phyloP scores from a whole-genome alignment of 2,329 filamentous ascomycete genomes.

The Colletotrichum cuscutae region DNA sequence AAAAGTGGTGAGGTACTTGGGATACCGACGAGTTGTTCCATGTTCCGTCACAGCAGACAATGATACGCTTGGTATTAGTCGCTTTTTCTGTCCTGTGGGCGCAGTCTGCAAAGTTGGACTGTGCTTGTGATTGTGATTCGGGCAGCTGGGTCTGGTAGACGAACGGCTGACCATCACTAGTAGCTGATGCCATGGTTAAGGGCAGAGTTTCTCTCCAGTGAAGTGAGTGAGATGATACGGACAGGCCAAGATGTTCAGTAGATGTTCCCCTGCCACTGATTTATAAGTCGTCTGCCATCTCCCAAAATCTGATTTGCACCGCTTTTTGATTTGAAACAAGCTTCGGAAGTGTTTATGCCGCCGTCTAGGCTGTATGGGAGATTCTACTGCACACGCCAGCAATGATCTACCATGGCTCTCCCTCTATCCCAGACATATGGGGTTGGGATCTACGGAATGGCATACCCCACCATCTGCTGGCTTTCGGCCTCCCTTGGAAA shows the following conservation, averaged over 20 bases:
- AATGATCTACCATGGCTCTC: background rate
- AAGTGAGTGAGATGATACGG: no score
- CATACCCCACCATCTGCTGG: background rate
- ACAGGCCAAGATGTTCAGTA: no score
- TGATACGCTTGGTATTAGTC: slow-evolving; percentile 37
- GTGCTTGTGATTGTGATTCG: background rate
- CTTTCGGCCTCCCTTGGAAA: no score
- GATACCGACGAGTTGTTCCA: slow-evolving; percentile 42
- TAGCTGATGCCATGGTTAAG: background rate
- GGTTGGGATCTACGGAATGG: background rate
- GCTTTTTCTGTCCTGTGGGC: slow-evolving; percentile 20
- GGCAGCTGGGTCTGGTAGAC: background rate
- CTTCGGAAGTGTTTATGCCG: background rate
- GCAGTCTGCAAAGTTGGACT: slow-evolving; percentile 8
- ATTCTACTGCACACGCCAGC: background rate
- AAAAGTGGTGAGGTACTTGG: background rate
- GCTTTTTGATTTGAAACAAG: background rate
- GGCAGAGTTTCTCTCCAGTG: background rate
- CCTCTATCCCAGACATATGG: background rate
- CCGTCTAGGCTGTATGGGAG: background rate
- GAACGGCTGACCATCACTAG: background rate
- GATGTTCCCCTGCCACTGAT: no score
- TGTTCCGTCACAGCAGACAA: slow-evolving; percentile 51
- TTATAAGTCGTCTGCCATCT: no score
- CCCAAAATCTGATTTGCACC: background rate